Conservation (phyloP, 768 basidiomycete species). For the Peribolospora baueri region DNA sequence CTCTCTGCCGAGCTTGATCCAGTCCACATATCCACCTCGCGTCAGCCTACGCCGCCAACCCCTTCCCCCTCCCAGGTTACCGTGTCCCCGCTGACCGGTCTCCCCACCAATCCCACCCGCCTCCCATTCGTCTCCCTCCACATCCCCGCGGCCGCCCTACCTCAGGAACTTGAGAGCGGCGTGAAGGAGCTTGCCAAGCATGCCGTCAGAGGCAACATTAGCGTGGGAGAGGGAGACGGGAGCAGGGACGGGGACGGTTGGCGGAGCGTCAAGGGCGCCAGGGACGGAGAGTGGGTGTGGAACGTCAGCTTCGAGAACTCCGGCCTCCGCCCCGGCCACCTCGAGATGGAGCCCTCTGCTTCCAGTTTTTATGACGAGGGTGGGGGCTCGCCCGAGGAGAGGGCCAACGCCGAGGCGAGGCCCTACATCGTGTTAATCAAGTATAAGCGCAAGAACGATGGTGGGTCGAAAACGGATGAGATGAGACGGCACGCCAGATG, state of each 20-base stretch:
- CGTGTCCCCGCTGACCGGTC: neutral
- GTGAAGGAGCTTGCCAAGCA: conserved; percentile 1
- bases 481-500: neutral
- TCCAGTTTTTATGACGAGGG: neutral
- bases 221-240: conserved; percentile 1
- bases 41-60: neutral
- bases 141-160: neutral
- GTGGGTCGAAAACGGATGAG: neutral
- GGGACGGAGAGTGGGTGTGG: neutral
- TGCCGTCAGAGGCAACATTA: conserved; percentile 4
- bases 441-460: conserved; percentile 9
- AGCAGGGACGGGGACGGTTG: neutral
- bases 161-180: conserved; percentile 2
- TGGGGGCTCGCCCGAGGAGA: conserved; percentile 2
- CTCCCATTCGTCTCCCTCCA: conserved; percentile 2
- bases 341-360: conserved; percentile 1
- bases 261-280: conserved; percentile 5
- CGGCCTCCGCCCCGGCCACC: neutral
- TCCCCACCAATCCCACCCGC: conserved; percentile 2
- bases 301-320: conserved; percentile 8
- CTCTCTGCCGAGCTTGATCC: neutral
- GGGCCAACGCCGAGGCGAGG: neutral
- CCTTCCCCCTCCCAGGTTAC: neutral
- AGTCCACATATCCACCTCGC: neutral
- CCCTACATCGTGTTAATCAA: conserved; percentile 3